Base-by-base conservation (phyloP, 1,284 basidiomycete genomes). In the Microbotryum silenes-acaulis region DNA sequence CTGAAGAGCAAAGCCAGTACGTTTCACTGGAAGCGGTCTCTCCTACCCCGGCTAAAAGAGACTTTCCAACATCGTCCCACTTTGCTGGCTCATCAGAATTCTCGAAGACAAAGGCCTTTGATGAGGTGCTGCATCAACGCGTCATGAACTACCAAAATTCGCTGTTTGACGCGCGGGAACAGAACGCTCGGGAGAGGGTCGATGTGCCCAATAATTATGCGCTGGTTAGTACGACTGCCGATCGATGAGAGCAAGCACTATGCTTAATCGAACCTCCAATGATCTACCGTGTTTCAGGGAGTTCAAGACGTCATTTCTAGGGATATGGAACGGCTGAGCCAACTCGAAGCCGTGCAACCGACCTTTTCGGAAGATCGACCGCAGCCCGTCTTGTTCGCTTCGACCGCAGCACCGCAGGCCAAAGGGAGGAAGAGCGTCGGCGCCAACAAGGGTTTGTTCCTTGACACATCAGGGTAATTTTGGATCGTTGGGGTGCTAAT, bases 81-180 rank as follows among this genome's bases (percentile, higher is more conserved):
- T 23, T 31, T 25, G 27, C 57, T 46, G 37, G 14, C 23, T 12
- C n/a, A 45, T 31, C 59, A 63, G 62, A 57, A 12, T 18, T 57
- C 23, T 45, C 48, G 37, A 54, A 57, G 42, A 66, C 61, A 2
- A 58, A 66, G 44, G 61, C 64, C 2, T 63, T 66, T 54, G 48
- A 57, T 47, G 64, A 66, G 14, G 51, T 42, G 4, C 59, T 66
- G 9, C 64, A 66, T 18, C 51, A 63, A 33, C 58, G 59, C 2
- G 61, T 66, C 25, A 21, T 66, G 4, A 60, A 49, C 16, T 63
- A 66, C 27, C 64, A 66, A 45, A 59, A 66, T 31, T 56, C 60
- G 6, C 53, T 66, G 16, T 66, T 66, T 14, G 64, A 63, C 16
- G 64, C 58, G 2, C 48, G 64, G 3, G 64, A 63, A 45, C 37